phyloP scores from a whole-genome alignment of 441 rosid genomes.

The Corymbia calophylla region DNA sequence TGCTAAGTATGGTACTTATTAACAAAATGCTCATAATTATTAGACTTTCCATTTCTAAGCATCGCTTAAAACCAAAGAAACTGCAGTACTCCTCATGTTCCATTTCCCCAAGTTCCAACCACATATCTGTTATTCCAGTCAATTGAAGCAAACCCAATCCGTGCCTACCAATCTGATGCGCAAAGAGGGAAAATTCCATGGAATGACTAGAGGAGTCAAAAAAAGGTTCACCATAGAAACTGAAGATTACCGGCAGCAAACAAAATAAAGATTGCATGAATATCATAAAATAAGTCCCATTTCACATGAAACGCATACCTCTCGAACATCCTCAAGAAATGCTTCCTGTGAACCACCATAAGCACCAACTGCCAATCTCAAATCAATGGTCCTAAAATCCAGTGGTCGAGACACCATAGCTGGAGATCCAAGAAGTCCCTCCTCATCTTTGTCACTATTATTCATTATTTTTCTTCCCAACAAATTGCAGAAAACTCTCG shows the following conservation, averaged over 20 bases:
- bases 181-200: not conserved
- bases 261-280: not conserved
- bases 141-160: not conserved
- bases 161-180: not conserved
- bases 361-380: conserved; percentile 90
- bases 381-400: conserved; percentile 96
- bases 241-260: not conserved
- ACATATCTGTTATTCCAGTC: not conserved
- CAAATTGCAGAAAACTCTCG: conserved; percentile 81
- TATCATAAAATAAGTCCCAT: not conserved
- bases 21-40: not conserved
- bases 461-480: conserved; percentile 74
- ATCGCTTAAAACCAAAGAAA: not conserved
- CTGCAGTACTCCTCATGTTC: not conserved
- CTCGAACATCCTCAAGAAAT: conserved; percentile 92
- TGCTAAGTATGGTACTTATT: not conserved
- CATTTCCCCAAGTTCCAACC: not conserved
- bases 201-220: not conserved
- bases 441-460: conserved; percentile 83
- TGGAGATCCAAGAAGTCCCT: conserved; percentile 96
- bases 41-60: not conserved
- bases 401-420: conserved; percentile 95
- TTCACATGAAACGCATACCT: conserved; percentile 43
- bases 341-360: conserved; percentile 87
- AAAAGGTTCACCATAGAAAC: not conserved